phyloP scores from a whole-genome alignment of 1,284 basidiomycete genomes.

The Takashimella koratensis region DNA sequence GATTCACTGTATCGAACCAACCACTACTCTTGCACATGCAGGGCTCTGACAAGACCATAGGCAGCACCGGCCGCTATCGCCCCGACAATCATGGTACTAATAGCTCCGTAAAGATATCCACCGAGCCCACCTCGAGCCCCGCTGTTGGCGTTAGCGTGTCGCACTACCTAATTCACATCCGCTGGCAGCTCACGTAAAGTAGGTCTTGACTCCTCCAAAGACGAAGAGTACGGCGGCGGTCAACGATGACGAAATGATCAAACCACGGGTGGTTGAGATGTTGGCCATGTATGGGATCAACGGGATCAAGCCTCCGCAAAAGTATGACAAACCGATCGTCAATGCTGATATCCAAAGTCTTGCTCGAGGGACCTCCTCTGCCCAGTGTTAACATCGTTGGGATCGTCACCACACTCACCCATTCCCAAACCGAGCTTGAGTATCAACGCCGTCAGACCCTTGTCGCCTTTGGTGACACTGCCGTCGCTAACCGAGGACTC shows the following conservation, averaged over 20 bases:
- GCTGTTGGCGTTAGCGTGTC: too few relatives aligned
- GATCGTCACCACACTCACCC: too few relatives aligned
- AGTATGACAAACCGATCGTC: constrained; percentile 82
- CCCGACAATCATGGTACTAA: constrained; percentile 81
- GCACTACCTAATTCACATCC: too few relatives aligned
- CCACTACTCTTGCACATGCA: constrained; percentile 60
- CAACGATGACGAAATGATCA: constrained; percentile 52
- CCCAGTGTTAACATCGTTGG: too few relatives aligned
- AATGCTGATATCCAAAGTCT: constrained; percentile 74
- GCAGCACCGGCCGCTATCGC: constrained; percentile 79
- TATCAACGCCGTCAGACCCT: constrained; percentile 71
- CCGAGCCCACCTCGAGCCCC: constrained; percentile 60
- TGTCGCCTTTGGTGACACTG: constrained; percentile 11
- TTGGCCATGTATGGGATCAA: constrained; percentile 88
- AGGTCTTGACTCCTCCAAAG: constrained; percentile 84
- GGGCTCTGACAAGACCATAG: constrained; percentile 71
- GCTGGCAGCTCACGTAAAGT: too few relatives aligned
- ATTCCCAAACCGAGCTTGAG: constrained; percentile 86
- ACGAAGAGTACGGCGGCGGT: constrained; percentile 76
- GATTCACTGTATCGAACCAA: too few relatives aligned
- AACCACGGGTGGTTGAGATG: constrained; percentile 47
- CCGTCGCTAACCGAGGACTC: constrained; percentile 51
- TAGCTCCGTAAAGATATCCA: constrained; percentile 73
- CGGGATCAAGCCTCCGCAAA: constrained; percentile 73
- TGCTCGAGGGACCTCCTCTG: constrained; percentile 76